Evolutionary conservation across 2,329 filamentous ascomycete species (phyloP), one percentile per base, ranked within the genome.

Genomic region (Septoria linicola): DNA sequence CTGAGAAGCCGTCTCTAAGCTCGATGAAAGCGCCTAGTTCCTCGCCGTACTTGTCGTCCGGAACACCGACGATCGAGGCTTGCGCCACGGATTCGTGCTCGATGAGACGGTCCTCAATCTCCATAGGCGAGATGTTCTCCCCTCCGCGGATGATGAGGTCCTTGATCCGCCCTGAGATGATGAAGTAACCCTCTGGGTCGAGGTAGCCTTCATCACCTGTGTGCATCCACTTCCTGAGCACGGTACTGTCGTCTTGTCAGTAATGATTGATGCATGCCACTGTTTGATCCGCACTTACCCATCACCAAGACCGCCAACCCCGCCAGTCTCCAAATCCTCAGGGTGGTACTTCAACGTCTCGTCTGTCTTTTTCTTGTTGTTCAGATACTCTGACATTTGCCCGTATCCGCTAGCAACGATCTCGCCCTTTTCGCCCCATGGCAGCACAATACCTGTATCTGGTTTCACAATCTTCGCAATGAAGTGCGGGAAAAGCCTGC

Each of bases 391-490:
- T 37, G 73, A 78, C 66, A 85, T 87, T 8, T 91, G 73, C 68
- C 89, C 85, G 67, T 90, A 92, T 0, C 88, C 88, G 0, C 84
- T 80, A 36, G 90, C 87, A 66, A 86, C 89, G 17, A 92, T 78
- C 72, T 92, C 88, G 14, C 88, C 88, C 7, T 80, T 75, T 27
- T 76, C 71, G 17, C 88, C 88, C 11, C 88, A 69, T 0, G 85
- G 85, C 8, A 91, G 78, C 35, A 84, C 76, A 23, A 78, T 74
- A 14, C 85, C 84, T 17, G 56, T 55, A 13, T 83, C 75, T 23
- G 79, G 74, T 63, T 89, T 83, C 19, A 91, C 81, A 57, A 92
- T 87, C 72, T 93, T 95, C 43, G 88, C 87, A 32, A 80, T 78
- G 14, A 70, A 72, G 63, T 92, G 87, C 3, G 88, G 88, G 73